Percentiles rank a stretch among this genome's conserved stretches.
These are phyloP conservation scores for Harringtonia aguacate DNA, from an alignment of 2,329 filamentous ascomycete species.

Conservation along the genomic window DNA sequence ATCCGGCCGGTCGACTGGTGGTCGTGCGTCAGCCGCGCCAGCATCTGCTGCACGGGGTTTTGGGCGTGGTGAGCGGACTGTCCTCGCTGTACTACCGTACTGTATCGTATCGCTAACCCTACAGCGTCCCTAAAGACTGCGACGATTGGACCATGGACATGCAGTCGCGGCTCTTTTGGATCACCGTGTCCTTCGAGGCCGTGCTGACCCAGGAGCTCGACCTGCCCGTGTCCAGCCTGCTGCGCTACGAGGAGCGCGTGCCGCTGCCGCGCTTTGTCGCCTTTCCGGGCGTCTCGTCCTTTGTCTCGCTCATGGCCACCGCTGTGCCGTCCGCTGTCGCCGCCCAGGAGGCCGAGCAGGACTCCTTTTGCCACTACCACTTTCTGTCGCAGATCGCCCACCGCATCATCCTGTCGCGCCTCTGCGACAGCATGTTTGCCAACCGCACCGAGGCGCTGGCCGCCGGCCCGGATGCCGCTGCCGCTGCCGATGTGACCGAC, in stretches of 20 bases:
- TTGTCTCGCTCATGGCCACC: slow-evolving; percentile 1
- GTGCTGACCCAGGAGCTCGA: slow-evolving; percentile 43
- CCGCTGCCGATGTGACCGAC: slow-evolving; percentile 2
- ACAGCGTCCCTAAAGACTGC: slow-evolving; percentile 26
- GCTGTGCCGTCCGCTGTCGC: background rate
- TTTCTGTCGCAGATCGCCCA: slow-evolving; percentile 46
- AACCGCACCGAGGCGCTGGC: slow-evolving; percentile 12
- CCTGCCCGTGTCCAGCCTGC: slow-evolving; percentile 37
- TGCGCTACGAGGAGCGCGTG: slow-evolving; percentile 38
- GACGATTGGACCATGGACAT: slow-evolving; percentile 44
- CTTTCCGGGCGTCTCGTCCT: slow-evolving; percentile 9
- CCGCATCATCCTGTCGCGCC: slow-evolving; percentile 41
- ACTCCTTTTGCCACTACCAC: slow-evolving; percentile 45
- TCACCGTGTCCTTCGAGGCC: slow-evolving; percentile 43
- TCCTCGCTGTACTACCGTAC: background rate
- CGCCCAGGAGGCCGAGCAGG: slow-evolving; percentile 13
- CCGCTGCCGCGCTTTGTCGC: slow-evolving; percentile 38
- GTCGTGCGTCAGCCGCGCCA: slow-evolving; percentile 40
- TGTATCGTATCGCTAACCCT: slow-evolving; percentile 4
- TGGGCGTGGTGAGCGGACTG: slow-evolving; percentile 32
- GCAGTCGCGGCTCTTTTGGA: slow-evolving; percentile 45
- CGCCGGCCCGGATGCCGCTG: background rate
- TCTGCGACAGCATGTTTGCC: slow-evolving; percentile 30
- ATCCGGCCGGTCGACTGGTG: slow-evolving; percentile 42
- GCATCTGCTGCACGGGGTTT: slow-evolving; percentile 34